Evolutionary conservation across 495 filamentous ascomycete genomes (phyloP), one percentile per base, ranked within the genome.

Genomic region (Echria macrotheca): DNA sequence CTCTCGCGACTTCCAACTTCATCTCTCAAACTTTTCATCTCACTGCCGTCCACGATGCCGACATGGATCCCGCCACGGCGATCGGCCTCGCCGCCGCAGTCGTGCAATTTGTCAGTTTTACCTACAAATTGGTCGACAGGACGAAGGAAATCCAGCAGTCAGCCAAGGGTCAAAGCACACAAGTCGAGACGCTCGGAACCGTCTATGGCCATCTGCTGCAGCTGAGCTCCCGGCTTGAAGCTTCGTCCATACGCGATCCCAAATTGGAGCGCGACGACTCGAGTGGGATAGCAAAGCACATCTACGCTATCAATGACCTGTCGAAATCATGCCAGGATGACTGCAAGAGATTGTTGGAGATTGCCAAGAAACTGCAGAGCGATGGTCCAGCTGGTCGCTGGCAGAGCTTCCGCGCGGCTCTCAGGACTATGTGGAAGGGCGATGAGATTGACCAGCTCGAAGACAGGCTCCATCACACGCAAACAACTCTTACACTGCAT

Each of bases 91-190:
- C 46, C 5, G 46, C 33, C 46, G 21, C 32, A 12, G 35, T 40
- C 33, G 25, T 49, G 18, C 46, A 49, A 24, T 49, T 49, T 17
- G 22, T 49, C 23, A 23, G 33, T 11, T 49, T 49, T 21, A 35
- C 29, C 10, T 26, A 28, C 15, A 21, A 49, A 35, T 11, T 49
- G 33, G 28, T 49, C 21, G 14, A 17, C 19, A 49, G 24, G 38
- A 41, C 38, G 3, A 41, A 24, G n/a, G 38, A 41, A 11, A 25
- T 41, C 18, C 38, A 41, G 12, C 18, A 22, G n/a, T 41, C 38
- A 4, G 38, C 38, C 11, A 21, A 21, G 10, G 15, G 38, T 5
- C 38, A 41, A 21, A 41, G 6, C 18, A 25, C 22, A 11, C 15
- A 41, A 7, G 22, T 21, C 7, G 38, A 17, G 4, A 41, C 17